Evolutionary conservation across 345 rosid genomes (phyloP), one percentile per base, ranked within the genome.

Genomic region (Acer campestre): DNA sequence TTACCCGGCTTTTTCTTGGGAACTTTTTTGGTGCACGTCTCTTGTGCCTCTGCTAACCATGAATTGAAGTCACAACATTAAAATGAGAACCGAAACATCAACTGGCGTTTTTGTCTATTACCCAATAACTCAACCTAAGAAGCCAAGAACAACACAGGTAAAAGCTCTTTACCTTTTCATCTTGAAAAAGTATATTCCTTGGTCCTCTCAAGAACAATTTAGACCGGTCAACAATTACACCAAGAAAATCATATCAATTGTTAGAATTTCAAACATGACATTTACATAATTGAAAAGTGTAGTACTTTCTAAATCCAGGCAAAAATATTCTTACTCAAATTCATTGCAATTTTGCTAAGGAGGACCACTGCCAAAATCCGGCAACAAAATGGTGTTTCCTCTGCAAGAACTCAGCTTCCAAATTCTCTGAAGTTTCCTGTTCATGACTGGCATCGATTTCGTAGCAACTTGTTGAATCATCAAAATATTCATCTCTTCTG

Each of bases 1-100:
- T 74, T 25, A 75, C 61, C 55, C 25, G 9, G 31, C 79, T 78
- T 81, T 38, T 56, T 75, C 51, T 74, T 23, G 64, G 65, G 59
- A 63, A 25, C 63, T 68, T 10, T 42, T 51, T 25, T 16, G 46
- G 75, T 35, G 23, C 40, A 42, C 20, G 14, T 25, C 48, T 61
- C 72, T 29, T 65, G 67, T 42, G 58, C 67, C 64, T 12, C 56
- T 59, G 53, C 75, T 20, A 46, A 38, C 25, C 1, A n/a, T n/a
- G n/a, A n/a, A n/a, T n/a, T n/a, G n/a, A n/a, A n/a, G n/a, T n/a
- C n/a, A n/a, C n/a, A n/a, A n/a, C n/a, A n/a, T n/a, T n/a, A n/a
- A n/a, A n/a, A n/a, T n/a, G n/a, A n/a, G n/a, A n/a, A n/a, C n/a
- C n/a, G n/a, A n/a, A n/a, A n/a, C n/a, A n/a, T n/a, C n/a, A n/a